Base-by-base conservation (phyloP, 345 rosid genomes). In the sweet orange (Citrus sinensis) region DNA sequence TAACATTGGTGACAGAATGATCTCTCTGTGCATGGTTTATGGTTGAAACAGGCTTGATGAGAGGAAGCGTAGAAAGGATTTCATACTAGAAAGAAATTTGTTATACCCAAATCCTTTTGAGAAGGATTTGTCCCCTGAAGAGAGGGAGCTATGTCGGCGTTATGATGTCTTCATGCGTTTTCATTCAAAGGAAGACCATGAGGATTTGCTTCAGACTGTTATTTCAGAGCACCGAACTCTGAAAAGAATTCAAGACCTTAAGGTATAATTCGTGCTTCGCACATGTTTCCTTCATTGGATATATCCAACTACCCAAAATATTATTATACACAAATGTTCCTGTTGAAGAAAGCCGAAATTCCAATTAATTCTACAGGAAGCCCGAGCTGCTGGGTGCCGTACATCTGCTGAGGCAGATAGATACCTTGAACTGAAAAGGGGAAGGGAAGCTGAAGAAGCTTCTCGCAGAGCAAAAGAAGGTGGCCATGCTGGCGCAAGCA, bases 121-220 rank as follows among this genome's bases (percentile, higher is more conserved):
- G 88, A 93, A 85, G 88, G 93, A 90, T 81, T 87, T 96, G 64
- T 84, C 88, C 54, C 89, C 90, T n/a, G 98, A 96, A 76, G 99
- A 96, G 87, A 88, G 87, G 80, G 83, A 86, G 6, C 70, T 88
- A 42, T 92, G 97, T 62, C 88, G 90, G 77, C 92, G 80, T n/a
- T 92, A 89, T 13, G 97, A 96, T 67, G 88, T 88, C 76, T 93
- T 88, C 85, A 96, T 96, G 98, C 93, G 96, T 40, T 94, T 94
- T 77, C 98, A 89, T 85, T 90, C 97, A 9, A 96, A 96, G 85
- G 97, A 94, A 81, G 98, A 94, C 82, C 95, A 96, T 17, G 93
- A 92, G 0, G 98, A 91, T 54, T 81, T 96, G 86, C 92, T 96
- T 82, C 90, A 85, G 79, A 88, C 87, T 61, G 88, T 93, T 63